Percentiles rank a stretch among this genome's conserved stretches.
Evolutionary conservation across 2,329 filamentous ascomycete genomes (phyloP).

Genomic region (Aspergillus sp.): DNA sequence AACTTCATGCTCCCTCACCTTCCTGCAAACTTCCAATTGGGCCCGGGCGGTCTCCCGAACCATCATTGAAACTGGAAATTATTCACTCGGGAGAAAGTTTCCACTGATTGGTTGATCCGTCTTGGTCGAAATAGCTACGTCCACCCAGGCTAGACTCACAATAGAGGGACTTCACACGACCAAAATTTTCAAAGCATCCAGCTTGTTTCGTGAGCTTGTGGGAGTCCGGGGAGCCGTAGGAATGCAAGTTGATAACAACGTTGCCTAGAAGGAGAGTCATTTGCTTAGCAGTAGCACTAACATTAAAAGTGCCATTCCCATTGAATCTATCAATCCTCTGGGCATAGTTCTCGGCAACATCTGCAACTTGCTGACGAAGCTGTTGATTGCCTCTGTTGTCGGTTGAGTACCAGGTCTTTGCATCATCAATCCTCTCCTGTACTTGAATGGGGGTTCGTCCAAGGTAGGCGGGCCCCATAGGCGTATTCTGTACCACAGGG

Average conservation of each 20-base stretch:
- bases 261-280: slow-evolving; percentile 20
- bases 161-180: slow-evolving; percentile 8
- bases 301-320: not conserved
- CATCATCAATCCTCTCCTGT: slow-evolving; percentile 12
- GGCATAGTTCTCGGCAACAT: slow-evolving; percentile 15
- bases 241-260: slow-evolving; percentile 19
- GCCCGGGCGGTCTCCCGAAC: not conserved
- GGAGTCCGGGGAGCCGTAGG: slow-evolving; percentile 13
- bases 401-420: slow-evolving; percentile 22
- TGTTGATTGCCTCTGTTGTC: slow-evolving; percentile 16
- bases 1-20: too few species aligned
- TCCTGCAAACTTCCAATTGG: too few species aligned
- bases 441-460: not conserved
- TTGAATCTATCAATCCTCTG: slow-evolving; percentile 9
- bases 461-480: not conserved
- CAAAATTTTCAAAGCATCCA: slow-evolving; percentile 17
- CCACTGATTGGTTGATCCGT: slow-evolving; percentile 10
- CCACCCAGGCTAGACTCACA: slow-evolving; percentile 14
- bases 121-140: slow-evolving; percentile 23
- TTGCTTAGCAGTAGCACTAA: slow-evolving; percentile 11
- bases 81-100: slow-evolving; percentile 3
- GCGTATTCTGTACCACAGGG: not conserved
- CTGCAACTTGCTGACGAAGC: slow-evolving; percentile 18
- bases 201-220: slow-evolving; percentile 1
- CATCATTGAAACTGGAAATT: not conserved